A percentile compares a stretch with the other conserved stretches of the same genome.
phyloP scores from a whole-genome alignment of 495 filamentous ascomycete genomes.

The Aspergillus kassunensis region DNA sequence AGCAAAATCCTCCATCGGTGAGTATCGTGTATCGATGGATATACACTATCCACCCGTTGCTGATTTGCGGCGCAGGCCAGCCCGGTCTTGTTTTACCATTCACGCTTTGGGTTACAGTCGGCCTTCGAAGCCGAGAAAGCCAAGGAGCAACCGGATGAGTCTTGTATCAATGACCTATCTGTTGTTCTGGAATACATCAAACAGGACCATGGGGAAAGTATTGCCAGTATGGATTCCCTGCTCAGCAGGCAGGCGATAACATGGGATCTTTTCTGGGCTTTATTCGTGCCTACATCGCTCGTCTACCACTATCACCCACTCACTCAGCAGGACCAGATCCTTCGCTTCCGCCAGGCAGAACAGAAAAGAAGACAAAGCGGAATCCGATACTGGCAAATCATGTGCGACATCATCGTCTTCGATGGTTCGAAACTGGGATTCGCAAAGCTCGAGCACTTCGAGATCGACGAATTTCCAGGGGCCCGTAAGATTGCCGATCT shows the following conservation, averaged over 20 bases:
- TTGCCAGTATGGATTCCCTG: not conserved
- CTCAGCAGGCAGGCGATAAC: not conserved
- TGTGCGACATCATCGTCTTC: not conserved
- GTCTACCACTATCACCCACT: not conserved
- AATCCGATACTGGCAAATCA: not conserved
- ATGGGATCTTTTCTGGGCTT: conserved; percentile 4
- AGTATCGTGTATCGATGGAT: not conserved
- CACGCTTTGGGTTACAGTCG: not conserved
- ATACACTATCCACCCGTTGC: not conserved
- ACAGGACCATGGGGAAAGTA: not conserved
- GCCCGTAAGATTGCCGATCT: not conserved
- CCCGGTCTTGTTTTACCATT: not conserved
- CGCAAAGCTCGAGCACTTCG: not conserved
- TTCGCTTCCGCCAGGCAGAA: not conserved
- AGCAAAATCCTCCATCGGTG: conserved; percentile 1
- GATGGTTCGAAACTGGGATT: not conserved
- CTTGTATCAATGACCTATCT: not conserved
- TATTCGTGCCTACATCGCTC: not conserved
- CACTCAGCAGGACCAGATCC: not conserved
- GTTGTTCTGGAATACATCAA: not conserved
- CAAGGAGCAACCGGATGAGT: not conserved
- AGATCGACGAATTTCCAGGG: conserved; percentile 1
- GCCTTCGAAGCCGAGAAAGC: not conserved
- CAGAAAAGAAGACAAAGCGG: not conserved
- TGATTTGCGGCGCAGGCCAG: not conserved